These are phyloP conservation scores for Geotrichum klebahnii DNA, from an alignment of 1,139 yeast species.

Conservation along the genomic window DNA sequence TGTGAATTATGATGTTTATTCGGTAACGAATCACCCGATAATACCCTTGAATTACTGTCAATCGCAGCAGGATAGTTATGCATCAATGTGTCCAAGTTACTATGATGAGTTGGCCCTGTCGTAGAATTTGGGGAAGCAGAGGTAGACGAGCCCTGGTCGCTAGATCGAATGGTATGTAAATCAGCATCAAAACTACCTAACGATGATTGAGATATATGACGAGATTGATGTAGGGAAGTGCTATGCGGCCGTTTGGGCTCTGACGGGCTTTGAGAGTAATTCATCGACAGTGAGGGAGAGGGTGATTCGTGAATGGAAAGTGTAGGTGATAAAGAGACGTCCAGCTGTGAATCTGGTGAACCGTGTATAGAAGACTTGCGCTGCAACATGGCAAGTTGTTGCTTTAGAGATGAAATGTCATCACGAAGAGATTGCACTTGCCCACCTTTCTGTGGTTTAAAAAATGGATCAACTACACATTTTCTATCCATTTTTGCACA, in stretches of 20 bases:
- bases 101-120: background rate
- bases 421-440: conserved; percentile 79
- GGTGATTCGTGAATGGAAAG: background rate
- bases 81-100: background rate
- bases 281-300: background rate
- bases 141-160: background rate
- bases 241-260: background rate
- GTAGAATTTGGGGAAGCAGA: background rate
- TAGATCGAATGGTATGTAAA: background rate
- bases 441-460: conserved; percentile 86
- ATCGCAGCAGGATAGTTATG: conserved; percentile 2
- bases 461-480: conserved; percentile 89
- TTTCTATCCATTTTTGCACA: conserved; percentile 74
- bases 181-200: background rate
- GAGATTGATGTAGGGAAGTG: background rate
- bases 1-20: conserved; percentile 10
- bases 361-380: conserved; percentile 44
- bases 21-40: conserved; percentile 18
- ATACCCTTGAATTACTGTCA: conserved; percentile 19
- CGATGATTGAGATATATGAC: background rate
- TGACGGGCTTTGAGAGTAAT: too few relatives aligned
- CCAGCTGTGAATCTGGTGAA: background rate
- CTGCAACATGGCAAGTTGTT: conserved; percentile 71
- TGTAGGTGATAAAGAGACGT: background rate
- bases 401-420: conserved; percentile 76